Base-by-base conservation (phyloP, 163 green algal genomes). In the Picocystis sp. region DNA sequence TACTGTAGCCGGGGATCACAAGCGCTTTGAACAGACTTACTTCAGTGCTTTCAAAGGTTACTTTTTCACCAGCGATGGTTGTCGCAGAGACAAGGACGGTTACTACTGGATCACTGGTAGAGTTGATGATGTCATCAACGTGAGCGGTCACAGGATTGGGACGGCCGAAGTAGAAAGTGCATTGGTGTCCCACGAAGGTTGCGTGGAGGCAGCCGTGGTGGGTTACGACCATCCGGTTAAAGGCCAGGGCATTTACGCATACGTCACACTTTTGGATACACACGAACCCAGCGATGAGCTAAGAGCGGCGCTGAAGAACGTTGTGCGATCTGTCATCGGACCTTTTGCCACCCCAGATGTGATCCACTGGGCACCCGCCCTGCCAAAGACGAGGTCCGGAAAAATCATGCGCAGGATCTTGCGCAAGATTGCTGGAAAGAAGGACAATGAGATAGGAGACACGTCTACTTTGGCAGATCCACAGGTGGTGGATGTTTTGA, bases 361-460 rank as follows among this genome's bases (percentile, higher is more conserved):
- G 43, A 93, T 97, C 57, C 87, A 96, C 65, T 93, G 77, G 79
- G 83, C 80, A 3, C 62, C 67, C 50, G 82, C 74, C 12, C 73
- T 94, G 55, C 87, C 87, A 45, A 94, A 94, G 73, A 96, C 81
- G 0, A 80, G 89, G 13, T 83, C 62, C 1, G 89, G 89, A 52
- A 97, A 98, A 73, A 98, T 98, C 72, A 96, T 98, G 87, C 78
- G 89, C 15, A 73, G 89, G 24, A 72, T 92, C 42, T 64, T 92
- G 67, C 70, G 82, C 47, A 76, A 77, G 52, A 76, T 77, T 47
- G 69, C 69, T 13, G 77, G 74, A 1, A 67, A 71, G 55, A 70
- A 79, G 19, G 68, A 93, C 64, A 71, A 81, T 25, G 62, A 93
- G 72, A 67, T 94, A 24, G 84, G 84, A 3, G 83, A 94, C 69